Conservation (phyloP, 306 rosid species). For the Citrullus amarus region DNA sequence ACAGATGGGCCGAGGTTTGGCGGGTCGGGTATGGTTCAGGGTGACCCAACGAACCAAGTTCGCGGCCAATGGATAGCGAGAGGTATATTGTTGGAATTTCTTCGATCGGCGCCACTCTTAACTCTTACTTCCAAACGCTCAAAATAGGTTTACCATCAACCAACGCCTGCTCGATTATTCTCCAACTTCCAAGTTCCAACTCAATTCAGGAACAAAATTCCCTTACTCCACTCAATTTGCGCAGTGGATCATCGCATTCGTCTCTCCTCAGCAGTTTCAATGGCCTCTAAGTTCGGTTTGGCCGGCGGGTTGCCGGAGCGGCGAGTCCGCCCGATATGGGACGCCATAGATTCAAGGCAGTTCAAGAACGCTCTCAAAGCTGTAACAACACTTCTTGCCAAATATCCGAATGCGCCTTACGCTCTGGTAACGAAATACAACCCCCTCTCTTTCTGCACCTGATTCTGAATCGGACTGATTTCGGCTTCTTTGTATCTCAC, state of each 20-base stretch:
- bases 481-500: background rate
- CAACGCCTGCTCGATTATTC: background rate
- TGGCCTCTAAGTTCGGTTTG: slow-evolving; percentile 88
- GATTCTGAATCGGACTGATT: background rate
- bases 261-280: slow-evolving; percentile 7
- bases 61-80: background rate
- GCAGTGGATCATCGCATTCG: background rate
- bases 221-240: background rate
- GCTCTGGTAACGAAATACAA: slow-evolving; percentile 33
- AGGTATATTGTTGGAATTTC: background rate
- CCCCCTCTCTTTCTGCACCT: background rate
- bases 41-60: background rate
- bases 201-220: background rate
- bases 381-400: slow-evolving; percentile 52
- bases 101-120: background rate
- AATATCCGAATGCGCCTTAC: slow-evolving; percentile 72
- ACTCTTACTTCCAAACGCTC: background rate
- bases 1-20: background rate
- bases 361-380: slow-evolving; percentile 77
- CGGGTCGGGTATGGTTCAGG: background rate
- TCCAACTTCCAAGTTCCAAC: background rate
- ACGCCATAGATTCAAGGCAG: slow-evolving; percentile 96
- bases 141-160: background rate
- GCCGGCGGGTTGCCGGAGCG: slow-evolving; percentile 97
- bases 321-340: slow-evolving; percentile 90